phyloP scores from a whole-genome alignment of 352 stramenopile species.

The Globisporangium nodosum region DNA sequence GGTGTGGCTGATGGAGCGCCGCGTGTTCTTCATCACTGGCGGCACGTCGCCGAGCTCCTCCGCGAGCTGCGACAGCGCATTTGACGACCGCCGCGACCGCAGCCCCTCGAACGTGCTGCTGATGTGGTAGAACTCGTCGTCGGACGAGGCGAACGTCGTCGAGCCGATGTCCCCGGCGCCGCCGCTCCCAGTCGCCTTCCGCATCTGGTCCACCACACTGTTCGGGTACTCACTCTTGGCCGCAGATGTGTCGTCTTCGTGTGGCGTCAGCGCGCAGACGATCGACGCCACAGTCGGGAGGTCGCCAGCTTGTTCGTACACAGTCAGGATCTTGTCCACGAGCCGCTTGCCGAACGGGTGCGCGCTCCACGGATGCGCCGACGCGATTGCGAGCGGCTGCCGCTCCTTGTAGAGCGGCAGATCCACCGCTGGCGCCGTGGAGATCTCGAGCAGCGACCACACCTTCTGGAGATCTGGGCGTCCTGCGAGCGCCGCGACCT shows the following conservation, averaged over 20 bases:
- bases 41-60: constrained; percentile 32
- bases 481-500: constrained; percentile 42
- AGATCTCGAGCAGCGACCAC: constrained; percentile 76
- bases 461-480: constrained; percentile 71
- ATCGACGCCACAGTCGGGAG: constrained; percentile 73
- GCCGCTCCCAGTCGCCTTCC: not conserved
- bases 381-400: constrained; percentile 22
- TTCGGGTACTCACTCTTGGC: constrained; percentile 1
- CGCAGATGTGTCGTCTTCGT: constrained; percentile 14
- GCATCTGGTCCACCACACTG: not conserved
- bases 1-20: constrained; percentile 62
- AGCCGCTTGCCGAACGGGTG: constrained; percentile 77
- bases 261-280: constrained; percentile 56
- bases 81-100: constrained; percentile 28
- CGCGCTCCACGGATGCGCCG: constrained; percentile 63
- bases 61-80: constrained; percentile 22
- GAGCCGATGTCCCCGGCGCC: constrained; percentile 1
- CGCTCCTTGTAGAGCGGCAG: constrained; percentile 37
- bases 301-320: constrained; percentile 79
- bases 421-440: constrained; percentile 40
- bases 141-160: constrained; percentile 6
- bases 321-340: constrained; percentile 66
- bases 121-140: constrained; percentile 18
- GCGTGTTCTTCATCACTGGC: constrained; percentile 40
- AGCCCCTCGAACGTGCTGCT: constrained; percentile 5